Base-by-base conservation (phyloP, 805 yeast species). In the Naumovozyma dairenensis region DNA sequence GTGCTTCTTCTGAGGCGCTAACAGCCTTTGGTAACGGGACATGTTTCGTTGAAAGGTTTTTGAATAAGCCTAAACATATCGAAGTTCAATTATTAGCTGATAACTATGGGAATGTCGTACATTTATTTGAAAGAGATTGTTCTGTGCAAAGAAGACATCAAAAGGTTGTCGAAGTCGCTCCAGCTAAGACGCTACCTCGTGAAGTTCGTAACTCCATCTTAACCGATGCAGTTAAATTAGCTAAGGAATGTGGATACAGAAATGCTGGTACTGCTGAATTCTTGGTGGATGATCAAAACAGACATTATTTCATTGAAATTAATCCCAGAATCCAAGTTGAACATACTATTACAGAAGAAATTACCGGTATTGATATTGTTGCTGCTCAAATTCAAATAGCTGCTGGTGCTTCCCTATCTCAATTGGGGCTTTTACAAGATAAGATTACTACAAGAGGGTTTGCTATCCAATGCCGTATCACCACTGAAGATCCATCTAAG, bases 141-240 rank as follows among this genome's bases (percentile, higher is more conserved):
- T 86, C 96, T n/a, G 98, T 89, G 34, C 98, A 89, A 69, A 83
- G 98, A 71, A 83, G 98, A 68, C 98, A 89, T 63, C 98, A 89
- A 67, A 89, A 89, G 65, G 98, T 89, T 34, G 97, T 89, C 25
- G 98, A 89, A 64, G 86, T 89, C 50, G 98, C 98, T 4, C 97
- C 99, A 9, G 96, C 97, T 25, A 80, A 83, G 63, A 85, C 86
- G 42, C 66, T 92, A 49, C 93, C 96, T 16, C 60, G 66, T 31
- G 69, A 67, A 18, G 92, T 87, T 24, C 77, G 98, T 58, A 87
- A 89, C 54, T 89, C 95, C 34, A 93, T 92, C 46, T 71, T 92
- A 53, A 74, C 82, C 28, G 98, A 92, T 58, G 98, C 98, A 16
- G 97, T 89, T 43, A 85, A 72, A 59, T 73, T 89, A 52, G 97